These are phyloP conservation scores for Chlorencoelia australis DNA, from an alignment of 2,329 filamentous ascomycete species.

Conservation along the genomic window DNA sequence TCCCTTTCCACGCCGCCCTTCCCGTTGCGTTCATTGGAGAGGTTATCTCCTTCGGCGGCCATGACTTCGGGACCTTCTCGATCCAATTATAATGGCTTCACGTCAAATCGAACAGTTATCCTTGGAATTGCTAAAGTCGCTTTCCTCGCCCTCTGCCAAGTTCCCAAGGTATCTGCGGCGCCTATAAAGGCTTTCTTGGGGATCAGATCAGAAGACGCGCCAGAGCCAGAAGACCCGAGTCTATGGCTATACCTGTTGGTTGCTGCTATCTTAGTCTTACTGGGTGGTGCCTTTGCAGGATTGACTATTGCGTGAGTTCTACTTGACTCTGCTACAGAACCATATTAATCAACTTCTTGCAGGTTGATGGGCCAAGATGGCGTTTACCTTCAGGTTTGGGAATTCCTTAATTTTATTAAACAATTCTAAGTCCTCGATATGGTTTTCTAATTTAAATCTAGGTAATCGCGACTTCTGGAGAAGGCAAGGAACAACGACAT, in stretches of 20 bases:
- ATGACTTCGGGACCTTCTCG: slow-evolving; percentile 16
- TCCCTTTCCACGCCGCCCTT: too few species aligned
- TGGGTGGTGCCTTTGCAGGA: slow-evolving; percentile 88
- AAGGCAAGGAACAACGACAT: slow-evolving; percentile 77
- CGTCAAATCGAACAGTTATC: slow-evolving; percentile 37
- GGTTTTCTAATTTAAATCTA: too few species aligned
- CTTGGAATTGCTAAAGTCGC: slow-evolving; percentile 43
- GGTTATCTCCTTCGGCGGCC: slow-evolving; percentile 1
- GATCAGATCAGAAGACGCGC: slow-evolving; percentile 34
- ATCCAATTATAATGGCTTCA: slow-evolving; percentile 27
- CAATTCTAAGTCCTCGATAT: too few species aligned
- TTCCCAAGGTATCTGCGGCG: slow-evolving; percentile 24
- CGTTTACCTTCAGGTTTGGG: slow-evolving; percentile 93
- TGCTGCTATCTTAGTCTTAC: slow-evolving; percentile 71
- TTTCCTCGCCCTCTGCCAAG: slow-evolving; percentile 37
- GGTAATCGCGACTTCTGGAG: slow-evolving; percentile 76
- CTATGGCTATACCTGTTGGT: slow-evolving; percentile 75
- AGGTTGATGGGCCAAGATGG: slow-evolving; percentile 59
- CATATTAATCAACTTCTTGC: slow-evolving; percentile 8
- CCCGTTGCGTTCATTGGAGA: slow-evolving; percentile 7
- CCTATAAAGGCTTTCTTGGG: slow-evolving; percentile 30
- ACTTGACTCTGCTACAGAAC: background rate
- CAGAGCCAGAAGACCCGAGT: slow-evolving; percentile 47
- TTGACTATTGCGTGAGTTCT: slow-evolving; percentile 70
- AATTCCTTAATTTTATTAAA: too few species aligned